Evolutionary conservation across 306 rosid genomes (phyloP).

Genomic region (Gastrolobium bilobum): DNA sequence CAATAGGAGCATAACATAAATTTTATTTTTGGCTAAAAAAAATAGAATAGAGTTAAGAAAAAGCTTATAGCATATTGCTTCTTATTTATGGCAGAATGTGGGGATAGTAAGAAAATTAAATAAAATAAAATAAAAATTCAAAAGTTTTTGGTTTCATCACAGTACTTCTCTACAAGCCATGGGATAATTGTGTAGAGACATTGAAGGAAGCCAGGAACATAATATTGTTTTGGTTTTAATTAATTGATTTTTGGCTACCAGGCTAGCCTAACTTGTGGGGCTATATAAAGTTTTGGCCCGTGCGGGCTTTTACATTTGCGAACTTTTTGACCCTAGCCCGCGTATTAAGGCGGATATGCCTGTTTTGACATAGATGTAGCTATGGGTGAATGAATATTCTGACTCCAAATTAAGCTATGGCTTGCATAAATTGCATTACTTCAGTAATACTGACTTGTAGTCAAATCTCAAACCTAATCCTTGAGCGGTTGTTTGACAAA

Average conservation of each 20-base stretch:
- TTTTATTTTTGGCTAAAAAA: background rate
- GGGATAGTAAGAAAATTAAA: no score
- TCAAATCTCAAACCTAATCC: slow-evolving; percentile 50
- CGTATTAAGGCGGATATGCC: no score
- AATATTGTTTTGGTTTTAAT: no score
- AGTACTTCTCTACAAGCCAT: no score
- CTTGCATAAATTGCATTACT: slow-evolving; percentile 25
- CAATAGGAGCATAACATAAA: background rate
- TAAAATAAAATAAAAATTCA: background rate
- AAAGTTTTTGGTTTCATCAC: background rate
- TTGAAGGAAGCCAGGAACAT: no score
- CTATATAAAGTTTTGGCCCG: no score
- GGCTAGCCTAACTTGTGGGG: no score
- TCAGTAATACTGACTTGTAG: slow-evolving; percentile 17
- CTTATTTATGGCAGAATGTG: slow-evolving; percentile 9
- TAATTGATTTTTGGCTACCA: no score
- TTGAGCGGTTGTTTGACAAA: slow-evolving; percentile 49
- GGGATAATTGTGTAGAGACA: no score
- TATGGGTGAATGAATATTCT: background rate
- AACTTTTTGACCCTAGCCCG: no score
- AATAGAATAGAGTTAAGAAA: background rate
- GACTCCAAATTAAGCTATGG: background rate
- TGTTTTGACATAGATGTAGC: no score
- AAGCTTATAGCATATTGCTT: slow-evolving; percentile 8
- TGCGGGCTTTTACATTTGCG: no score